Evolutionary conservation across 176 grass and related monocot genomes (phyloP).

Genomic region (Rhynchospora breviuscula): DNA sequence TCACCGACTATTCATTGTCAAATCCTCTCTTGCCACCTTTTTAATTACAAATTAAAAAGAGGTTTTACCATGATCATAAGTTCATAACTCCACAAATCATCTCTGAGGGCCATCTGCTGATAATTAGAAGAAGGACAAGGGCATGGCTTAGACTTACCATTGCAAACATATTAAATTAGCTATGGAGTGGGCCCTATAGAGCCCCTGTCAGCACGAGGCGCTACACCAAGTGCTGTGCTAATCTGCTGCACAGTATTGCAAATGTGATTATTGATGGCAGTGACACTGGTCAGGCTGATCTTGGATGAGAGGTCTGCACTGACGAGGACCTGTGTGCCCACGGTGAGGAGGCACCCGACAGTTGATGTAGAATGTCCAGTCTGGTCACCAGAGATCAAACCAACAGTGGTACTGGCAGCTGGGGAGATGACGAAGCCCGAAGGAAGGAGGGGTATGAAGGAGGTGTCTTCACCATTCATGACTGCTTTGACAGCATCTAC

Average conservation of each 20-base stretch:
- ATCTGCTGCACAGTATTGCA: conserved; percentile 81
- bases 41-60: conserved; percentile 16
- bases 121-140: neutral
- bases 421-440: conserved; percentile 83
- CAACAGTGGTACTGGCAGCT: conserved; percentile 28
- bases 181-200: conserved; percentile 34
- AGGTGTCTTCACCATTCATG: conserved; percentile 87
- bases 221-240: conserved; percentile 48
- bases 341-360: conserved; percentile 64
- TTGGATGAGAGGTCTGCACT: conserved; percentile 84
- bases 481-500: conserved; percentile 87
- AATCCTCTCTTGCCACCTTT: conserved; percentile 59
- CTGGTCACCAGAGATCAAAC: neutral
- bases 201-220: conserved; percentile 17
- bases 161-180: neutral
- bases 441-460: conserved; percentile 84
- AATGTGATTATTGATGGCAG: conserved; percentile 81
- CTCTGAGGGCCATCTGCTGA: conserved; percentile 28
- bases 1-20: conserved; percentile 43
- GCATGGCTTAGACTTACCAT: neutral
- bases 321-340: conserved; percentile 81
- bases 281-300: conserved; percentile 83
- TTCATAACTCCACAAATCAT: conserved; percentile 10
- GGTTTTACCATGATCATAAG: conserved; percentile 17
- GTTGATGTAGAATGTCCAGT: conserved; percentile 1